Percentiles rank a stretch among this genome's conserved stretches.
These are phyloP conservation scores for Fennellomyces sp. DNA, from an alignment of 371 early-diverging fungal species.

Conservation along the genomic window DNA sequence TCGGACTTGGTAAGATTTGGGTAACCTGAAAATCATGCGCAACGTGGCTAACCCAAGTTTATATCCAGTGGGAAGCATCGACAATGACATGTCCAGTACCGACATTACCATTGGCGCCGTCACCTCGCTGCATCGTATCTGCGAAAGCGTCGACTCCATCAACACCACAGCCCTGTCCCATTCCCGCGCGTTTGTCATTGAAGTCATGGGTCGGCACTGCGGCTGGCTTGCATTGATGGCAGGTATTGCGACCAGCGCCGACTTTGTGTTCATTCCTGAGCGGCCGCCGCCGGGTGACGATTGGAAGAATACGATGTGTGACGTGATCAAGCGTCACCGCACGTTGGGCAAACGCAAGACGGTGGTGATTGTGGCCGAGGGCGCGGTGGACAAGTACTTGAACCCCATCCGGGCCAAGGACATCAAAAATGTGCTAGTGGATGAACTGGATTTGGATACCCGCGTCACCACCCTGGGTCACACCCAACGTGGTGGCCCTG, in stretches of 20 bases:
- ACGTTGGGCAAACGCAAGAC: conserved; percentile 87
- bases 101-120: conserved; percentile 97
- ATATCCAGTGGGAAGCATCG: conserved; percentile 83
- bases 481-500: conserved; percentile 98
- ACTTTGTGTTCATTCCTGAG: conserved; percentile 98
- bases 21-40: conserved; percentile 1
- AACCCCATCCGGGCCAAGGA: conserved; percentile 90
- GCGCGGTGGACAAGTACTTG: conserved; percentile 92
- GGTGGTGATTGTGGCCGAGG: conserved; percentile 97
- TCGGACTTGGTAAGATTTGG: conserved; percentile 68
- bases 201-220: conserved; percentile 99
- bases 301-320: conserved; percentile 89
- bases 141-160: conserved; percentile 95
- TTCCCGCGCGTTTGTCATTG: conserved; percentile 96
- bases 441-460: conserved; percentile 87
- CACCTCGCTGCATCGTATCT: conserved; percentile 94
- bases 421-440: conserved; percentile 81
- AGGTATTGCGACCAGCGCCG: conserved; percentile 83
- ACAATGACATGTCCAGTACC: conserved; percentile 96
- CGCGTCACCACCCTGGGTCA: conserved; percentile 97
- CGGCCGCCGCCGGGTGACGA: conserved; percentile 85
- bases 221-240: conserved; percentile 99
- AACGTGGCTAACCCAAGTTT: background rate
- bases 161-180: conserved; percentile 95
- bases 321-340: conserved; percentile 73